A percentile compares a stretch with the other conserved stretches of the same genome.
phyloP scores from a whole-genome alignment of 2,329 filamentous ascomycete species.

The Aspergillus hiratsukae region DNA sequence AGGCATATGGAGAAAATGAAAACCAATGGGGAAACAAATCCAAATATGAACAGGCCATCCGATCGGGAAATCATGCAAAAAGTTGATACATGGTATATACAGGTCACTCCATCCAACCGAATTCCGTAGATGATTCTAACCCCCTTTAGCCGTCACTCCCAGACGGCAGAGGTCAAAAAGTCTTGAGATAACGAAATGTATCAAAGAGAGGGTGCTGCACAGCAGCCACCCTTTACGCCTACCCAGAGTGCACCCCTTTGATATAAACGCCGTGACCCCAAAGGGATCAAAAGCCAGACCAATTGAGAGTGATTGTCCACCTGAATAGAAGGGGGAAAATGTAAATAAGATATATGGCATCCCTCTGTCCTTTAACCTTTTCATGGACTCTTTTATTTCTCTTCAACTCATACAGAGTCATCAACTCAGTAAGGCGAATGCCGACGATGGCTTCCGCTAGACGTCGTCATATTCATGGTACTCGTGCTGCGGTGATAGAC shows the following conservation, averaged over 20 bases:
- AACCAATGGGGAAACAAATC: neutral
- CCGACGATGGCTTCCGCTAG: conserved; percentile 7
- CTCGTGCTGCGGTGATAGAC: conserved; percentile 11
- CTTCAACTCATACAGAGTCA: conserved; percentile 3
- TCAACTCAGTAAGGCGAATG: conserved; percentile 6
- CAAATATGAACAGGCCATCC: neutral
- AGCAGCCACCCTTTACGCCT: conserved; percentile 10
- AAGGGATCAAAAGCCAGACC: neutral
- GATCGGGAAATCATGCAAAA: neutral
- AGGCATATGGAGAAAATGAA: neutral
- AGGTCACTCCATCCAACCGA: neutral
- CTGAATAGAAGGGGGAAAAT: neutral
- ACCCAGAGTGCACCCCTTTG: neutral
- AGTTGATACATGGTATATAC: neutral
- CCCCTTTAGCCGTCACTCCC: conserved; percentile 7
- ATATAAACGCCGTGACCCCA: conserved; percentile 4
- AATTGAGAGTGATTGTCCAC: neutral
- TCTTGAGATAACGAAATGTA: neutral
- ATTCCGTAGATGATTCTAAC: neutral
- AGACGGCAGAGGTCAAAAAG: conserved; percentile 5
- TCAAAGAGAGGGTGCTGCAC: conserved; percentile 6
- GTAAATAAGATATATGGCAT: neutral
- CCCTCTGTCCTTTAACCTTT: neutral
- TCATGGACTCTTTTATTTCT: neutral
- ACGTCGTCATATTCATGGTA: conserved; percentile 5